Evolutionary conservation across 345 rosid genomes (phyloP).

Genomic region (Linum trigynum): DNA sequence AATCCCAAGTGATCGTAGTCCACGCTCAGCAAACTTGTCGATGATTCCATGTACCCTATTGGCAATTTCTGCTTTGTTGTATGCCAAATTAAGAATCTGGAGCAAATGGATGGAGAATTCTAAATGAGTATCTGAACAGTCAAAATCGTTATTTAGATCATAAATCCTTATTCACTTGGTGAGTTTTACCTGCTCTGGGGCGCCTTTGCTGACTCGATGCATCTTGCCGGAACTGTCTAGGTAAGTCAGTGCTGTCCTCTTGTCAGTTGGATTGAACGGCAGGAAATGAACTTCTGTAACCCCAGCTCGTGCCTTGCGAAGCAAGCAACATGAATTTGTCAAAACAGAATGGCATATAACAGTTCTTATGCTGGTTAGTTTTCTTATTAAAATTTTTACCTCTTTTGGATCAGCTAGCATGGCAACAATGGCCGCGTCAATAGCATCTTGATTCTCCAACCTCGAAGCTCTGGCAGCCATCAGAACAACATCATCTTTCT

Average conservation of each 20-base stretch:
- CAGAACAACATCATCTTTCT: constrained; percentile 60
- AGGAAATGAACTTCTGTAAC: constrained; percentile 91
- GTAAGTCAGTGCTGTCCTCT: constrained; percentile 85
- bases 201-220: constrained; percentile 97
- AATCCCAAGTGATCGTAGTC: constrained; percentile 80
- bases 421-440: constrained; percentile 72
- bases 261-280: constrained; percentile 91
- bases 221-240: constrained; percentile 50
- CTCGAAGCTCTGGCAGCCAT: constrained; percentile 95
- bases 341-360: neutral
- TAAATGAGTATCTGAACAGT: too few relatives aligned
- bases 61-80: constrained; percentile 38
- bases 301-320: constrained; percentile 66
- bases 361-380: neutral
- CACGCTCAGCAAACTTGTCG: constrained; percentile 73
- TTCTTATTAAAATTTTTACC: constrained; percentile 24
- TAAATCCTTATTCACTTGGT: neutral
- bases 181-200: constrained; percentile 68
- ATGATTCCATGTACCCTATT: constrained; percentile 37
- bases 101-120: neutral
- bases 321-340: constrained; percentile 1
- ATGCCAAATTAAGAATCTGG: constrained; percentile 45
- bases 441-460: constrained; percentile 92
- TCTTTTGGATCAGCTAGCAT: constrained; percentile 87
- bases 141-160: neutral